phyloP scores from a whole-genome alignment of 1,284 basidiomycete genomes.

The Cystobasidium sp. region DNA sequence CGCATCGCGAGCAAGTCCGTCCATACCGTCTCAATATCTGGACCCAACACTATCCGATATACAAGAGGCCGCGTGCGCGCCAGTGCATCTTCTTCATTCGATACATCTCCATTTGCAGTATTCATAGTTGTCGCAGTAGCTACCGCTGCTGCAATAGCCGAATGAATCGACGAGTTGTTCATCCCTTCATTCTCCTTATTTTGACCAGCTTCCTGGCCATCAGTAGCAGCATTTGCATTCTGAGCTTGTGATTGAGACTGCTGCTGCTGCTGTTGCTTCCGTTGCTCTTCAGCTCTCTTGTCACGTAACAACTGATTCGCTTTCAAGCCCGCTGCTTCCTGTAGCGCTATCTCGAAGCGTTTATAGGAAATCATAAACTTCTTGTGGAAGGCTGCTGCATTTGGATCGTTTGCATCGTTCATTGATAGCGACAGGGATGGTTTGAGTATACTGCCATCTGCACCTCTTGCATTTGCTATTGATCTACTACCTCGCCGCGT shows the following conservation, averaged over 20 bases:
- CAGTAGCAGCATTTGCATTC: neutral
- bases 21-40: slow-evolving; percentile 52
- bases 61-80: slow-evolving; percentile 44
- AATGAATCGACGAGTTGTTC: slow-evolving; percentile 25
- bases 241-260: slow-evolving; percentile 1
- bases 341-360: slow-evolving; percentile 29
- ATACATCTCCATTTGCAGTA: slow-evolving; percentile 19
- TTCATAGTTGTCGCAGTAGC: slow-evolving; percentile 43
- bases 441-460: slow-evolving; percentile 17
- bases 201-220: neutral
- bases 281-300: slow-evolving; percentile 9
- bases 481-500: slow-evolving; percentile 5
- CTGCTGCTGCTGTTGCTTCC: slow-evolving; percentile 5
- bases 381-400: slow-evolving; percentile 17
- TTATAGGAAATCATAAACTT: slow-evolving; percentile 24
- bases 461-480: slow-evolving; percentile 1
- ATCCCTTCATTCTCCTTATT: slow-evolving; percentile 13
- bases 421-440: slow-evolving; percentile 11
- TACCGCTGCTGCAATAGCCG: slow-evolving; percentile 29
- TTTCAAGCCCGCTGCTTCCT: slow-evolving; percentile 9
- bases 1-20: slow-evolving; percentile 49
- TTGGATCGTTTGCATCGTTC: slow-evolving; percentile 17
- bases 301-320: neutral
- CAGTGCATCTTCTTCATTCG: slow-evolving; percentile 4
- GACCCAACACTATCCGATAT: slow-evolving; percentile 52